Evolutionary conservation across 2,329 filamentous ascomycete genomes (phyloP).

Genomic region (Periconia sp.): DNA sequence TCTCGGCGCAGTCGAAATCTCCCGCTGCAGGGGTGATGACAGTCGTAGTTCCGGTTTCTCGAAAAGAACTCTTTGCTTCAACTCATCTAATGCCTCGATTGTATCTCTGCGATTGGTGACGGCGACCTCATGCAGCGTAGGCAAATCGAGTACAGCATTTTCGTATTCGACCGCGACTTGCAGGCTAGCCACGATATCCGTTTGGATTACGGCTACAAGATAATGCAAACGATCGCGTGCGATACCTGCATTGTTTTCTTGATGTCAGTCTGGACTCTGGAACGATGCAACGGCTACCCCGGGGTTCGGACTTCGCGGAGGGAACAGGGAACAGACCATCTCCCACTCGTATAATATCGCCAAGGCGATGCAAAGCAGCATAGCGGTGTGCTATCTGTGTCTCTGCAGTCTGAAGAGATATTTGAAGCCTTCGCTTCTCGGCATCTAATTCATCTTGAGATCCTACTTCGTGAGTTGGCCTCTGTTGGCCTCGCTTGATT

Average conservation of each 20-base stretch:
- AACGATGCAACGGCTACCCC: slow-evolving; percentile 3
- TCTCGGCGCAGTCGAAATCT: not conserved
- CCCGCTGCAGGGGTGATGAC: slow-evolving; percentile 19
- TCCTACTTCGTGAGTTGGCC: slow-evolving; percentile 25
- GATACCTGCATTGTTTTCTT: slow-evolving; percentile 22
- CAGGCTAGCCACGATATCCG: slow-evolving; percentile 43
- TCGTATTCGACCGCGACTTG: slow-evolving; percentile 41
- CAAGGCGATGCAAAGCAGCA: slow-evolving; percentile 36
- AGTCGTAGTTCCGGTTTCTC: slow-evolving; percentile 2
- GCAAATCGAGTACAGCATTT: slow-evolving; percentile 37
- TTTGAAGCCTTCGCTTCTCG: slow-evolving; percentile 42
- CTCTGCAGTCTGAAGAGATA: slow-evolving; percentile 42
- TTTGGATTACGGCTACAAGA: slow-evolving; percentile 44
- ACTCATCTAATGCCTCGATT: slow-evolving; percentile 35
- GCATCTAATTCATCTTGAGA: slow-evolving; percentile 28
- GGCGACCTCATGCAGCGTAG: slow-evolving; percentile 39
- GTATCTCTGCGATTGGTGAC: slow-evolving; percentile 39
- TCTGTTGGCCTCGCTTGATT: slow-evolving; percentile 35
- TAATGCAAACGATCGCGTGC: slow-evolving; percentile 41
- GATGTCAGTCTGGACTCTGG: slow-evolving; percentile 12
- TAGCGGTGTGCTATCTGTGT: slow-evolving; percentile 37
- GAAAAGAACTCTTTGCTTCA: slow-evolving; percentile 41
- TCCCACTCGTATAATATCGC: slow-evolving; percentile 39
- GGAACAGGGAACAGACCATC: slow-evolving; percentile 35
- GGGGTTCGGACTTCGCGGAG: slow-evolving; percentile 11